These are phyloP conservation scores for Pogostemon cablin DNA, from an alignment of 257 asterid species.

Conservation along the genomic window DNA sequence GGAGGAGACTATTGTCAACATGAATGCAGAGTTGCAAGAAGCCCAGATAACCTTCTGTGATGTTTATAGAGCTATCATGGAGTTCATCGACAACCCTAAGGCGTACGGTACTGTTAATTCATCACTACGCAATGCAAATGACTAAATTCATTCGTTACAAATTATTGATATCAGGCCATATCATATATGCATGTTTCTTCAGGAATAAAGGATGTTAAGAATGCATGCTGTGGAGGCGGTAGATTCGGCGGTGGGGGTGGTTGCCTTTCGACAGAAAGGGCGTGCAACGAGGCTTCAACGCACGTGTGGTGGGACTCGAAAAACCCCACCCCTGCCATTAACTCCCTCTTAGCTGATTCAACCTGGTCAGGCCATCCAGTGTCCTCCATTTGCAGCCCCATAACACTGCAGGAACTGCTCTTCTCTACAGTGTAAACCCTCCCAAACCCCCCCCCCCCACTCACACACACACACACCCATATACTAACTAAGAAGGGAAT, in stretches of 20 bases:
- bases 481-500: background rate
- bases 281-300: constrained; percentile 43
- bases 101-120: constrained; percentile 42
- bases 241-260: constrained; percentile 44
- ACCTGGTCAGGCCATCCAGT: constrained; percentile 55
- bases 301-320: constrained; percentile 73
- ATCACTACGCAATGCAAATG: background rate
- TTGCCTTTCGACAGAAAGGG: constrained; percentile 54
- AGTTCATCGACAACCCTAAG: constrained; percentile 51
- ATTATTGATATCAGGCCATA: background rate
- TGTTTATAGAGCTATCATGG: constrained; percentile 52
- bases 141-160: background rate
- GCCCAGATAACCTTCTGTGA: constrained; percentile 53
- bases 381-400: constrained; percentile 57
- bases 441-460: background rate
- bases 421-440: constrained; percentile 24
- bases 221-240: constrained; percentile 64
- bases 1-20: constrained; percentile 47
- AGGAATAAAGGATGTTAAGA: constrained; percentile 58
- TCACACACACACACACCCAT: too few species aligned
- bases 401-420: constrained; percentile 45
- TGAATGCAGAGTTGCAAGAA: constrained; percentile 43
- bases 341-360: constrained; percentile 54
- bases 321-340: constrained; percentile 58
- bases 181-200: constrained; percentile 14